These are phyloP conservation scores for Thermothelomyces thermophilus DNA, from an alignment of 2,329 filamentous ascomycete genomes.

Conservation along the genomic window DNA sequence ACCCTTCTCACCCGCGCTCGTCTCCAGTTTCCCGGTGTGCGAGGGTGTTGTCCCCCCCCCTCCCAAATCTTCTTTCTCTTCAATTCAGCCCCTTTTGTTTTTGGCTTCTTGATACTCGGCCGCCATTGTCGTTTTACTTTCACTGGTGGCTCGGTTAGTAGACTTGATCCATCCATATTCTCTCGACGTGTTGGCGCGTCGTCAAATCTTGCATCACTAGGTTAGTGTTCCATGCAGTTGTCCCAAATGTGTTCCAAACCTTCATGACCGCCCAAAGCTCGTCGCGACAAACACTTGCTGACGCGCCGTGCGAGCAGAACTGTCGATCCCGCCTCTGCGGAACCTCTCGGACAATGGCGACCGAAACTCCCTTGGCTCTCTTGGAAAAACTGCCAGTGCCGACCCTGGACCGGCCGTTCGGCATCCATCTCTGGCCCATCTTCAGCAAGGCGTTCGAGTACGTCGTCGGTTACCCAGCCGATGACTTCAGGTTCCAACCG, in stretches of 20 bases:
- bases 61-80: constrained; percentile 25
- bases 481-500: constrained; percentile 77
- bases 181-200: constrained; percentile 10
- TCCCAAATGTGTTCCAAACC: not conserved
- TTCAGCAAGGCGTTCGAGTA: constrained; percentile 81
- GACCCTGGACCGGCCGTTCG: constrained; percentile 86
- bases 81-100: constrained; percentile 27
- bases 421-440: constrained; percentile 85
- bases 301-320: constrained; percentile 3
- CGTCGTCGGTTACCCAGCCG: constrained; percentile 72
- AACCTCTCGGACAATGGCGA: constrained; percentile 24
- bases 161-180: constrained; percentile 2
- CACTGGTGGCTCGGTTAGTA: constrained; percentile 13
- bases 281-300: not conserved
- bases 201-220: constrained; percentile 4
- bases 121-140: constrained; percentile 19
- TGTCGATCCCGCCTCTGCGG: constrained; percentile 7
- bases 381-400: constrained; percentile 52
- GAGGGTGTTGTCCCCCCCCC: no score
- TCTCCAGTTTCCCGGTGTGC: constrained; percentile 7
- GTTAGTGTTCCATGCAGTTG: not conserved
- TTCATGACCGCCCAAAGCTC: not conserved
- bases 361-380: constrained; percentile 35
- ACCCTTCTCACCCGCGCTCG: constrained; percentile 12
- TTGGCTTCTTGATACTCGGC: constrained; percentile 21